These are phyloP conservation scores for Lentinula novae-zelandiae DNA, from an alignment of 1,284 basidiomycete genomes.

Conservation along the genomic window DNA sequence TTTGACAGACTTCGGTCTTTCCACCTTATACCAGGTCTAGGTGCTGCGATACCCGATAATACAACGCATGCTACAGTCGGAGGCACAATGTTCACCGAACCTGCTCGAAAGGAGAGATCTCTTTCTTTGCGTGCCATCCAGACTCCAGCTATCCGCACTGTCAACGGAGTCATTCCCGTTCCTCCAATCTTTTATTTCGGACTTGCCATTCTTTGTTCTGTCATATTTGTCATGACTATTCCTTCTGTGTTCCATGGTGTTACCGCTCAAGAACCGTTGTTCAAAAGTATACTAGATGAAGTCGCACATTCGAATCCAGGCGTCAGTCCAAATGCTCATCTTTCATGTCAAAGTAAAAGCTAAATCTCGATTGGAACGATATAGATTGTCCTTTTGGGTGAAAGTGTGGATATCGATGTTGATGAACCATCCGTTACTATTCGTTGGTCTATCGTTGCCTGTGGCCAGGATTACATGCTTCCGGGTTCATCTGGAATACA, in stretches of 20 bases:
- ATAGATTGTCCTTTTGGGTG: conserved; percentile 14
- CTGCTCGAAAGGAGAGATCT: background rate
- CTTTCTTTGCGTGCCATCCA: background rate
- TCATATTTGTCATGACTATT: conserved; percentile 44
- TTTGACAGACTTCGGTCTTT: conserved; percentile 36
- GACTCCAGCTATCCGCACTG: background rate
- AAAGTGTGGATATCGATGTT: conserved; percentile 16
- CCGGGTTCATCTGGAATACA: conserved; percentile 46
- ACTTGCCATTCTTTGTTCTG: conserved; percentile 38
- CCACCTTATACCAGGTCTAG: conserved; percentile 26
- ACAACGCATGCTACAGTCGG: background rate
- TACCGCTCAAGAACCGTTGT: conserved; percentile 36
- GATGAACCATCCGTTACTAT: conserved; percentile 49
- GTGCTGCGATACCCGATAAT: background rate
- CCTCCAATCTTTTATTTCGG: conserved; percentile 14
- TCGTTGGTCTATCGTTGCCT: conserved; percentile 55
- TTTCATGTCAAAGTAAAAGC: background rate
- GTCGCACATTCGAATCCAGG: conserved; percentile 41
- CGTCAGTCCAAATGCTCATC: conserved; percentile 22
- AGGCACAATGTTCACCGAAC: conserved; percentile 1
- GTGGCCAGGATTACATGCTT: conserved; percentile 44
- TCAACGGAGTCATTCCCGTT: conserved; percentile 8
- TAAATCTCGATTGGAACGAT: background rate
- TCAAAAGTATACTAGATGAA: conserved; percentile 39
- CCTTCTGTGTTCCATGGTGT: conserved; percentile 48